Conservation (phyloP, 176 grass and related monocot species). For the Poa pratensis region DNA sequence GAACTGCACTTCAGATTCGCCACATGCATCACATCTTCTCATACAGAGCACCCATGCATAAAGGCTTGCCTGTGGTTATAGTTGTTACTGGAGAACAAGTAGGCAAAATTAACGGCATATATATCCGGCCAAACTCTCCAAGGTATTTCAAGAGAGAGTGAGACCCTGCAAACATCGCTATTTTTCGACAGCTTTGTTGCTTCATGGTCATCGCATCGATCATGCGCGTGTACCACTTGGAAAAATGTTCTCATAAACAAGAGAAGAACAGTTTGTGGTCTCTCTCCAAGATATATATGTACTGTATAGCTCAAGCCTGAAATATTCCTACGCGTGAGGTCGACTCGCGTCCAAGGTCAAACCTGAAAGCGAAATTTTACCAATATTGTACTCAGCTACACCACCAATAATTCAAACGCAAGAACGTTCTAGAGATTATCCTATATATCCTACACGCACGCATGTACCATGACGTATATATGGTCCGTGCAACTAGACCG, state of each 20-base stretch:
- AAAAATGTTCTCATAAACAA: not conserved
- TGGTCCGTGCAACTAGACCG: slow-evolving; percentile 6
- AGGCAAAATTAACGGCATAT: not conserved
- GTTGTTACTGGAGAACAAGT: not conserved
- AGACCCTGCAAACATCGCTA: not conserved
- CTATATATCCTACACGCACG: slow-evolving; percentile 4
- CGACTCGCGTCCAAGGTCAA: not conserved
- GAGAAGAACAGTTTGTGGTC: slow-evolving; percentile 8
- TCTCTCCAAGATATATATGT: not conserved
- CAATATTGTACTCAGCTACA: not conserved
- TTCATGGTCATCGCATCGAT: not conserved
- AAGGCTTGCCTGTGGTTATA: not conserved
- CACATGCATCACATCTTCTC: not conserved
- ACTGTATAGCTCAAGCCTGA: not conserved
- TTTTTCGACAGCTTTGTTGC: not conserved
- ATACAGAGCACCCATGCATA: not conserved
- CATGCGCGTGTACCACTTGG: not conserved
- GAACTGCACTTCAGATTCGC: too few species aligned
- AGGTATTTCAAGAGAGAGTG: not conserved
- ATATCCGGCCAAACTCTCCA: not conserved
- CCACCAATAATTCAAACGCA: not conserved
- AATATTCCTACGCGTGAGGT: too few species aligned
- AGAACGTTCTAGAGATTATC: not conserved
- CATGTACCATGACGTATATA: not conserved
- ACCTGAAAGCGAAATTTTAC: not conserved